A percentile compares a stretch with the other conserved stretches of the same genome.
Evolutionary conservation across 1,139 yeast species (phyloP).

Genomic region (Entelexis sorbosivorans): DNA sequence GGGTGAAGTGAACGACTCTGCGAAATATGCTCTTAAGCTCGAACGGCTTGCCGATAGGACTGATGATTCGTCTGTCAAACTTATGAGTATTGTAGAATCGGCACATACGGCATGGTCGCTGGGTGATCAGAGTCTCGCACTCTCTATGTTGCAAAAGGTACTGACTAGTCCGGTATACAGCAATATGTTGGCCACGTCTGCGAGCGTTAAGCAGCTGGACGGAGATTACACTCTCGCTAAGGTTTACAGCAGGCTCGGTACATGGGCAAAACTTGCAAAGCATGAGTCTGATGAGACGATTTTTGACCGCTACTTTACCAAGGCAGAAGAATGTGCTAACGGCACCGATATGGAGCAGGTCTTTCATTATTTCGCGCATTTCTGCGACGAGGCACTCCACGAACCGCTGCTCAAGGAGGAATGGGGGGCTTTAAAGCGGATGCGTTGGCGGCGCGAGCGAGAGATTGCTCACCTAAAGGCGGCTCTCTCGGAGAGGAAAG

Average conservation of each 20-base stretch:
- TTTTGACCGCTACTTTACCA: slow-evolving; percentile 45
- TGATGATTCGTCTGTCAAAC: neutral
- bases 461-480: slow-evolving; percentile 35
- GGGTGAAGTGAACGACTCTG: slow-evolving; percentile 38
- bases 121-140: slow-evolving; percentile 45
- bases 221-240: slow-evolving; percentile 15
- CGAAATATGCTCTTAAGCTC: slow-evolving; percentile 42
- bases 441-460: slow-evolving; percentile 30
- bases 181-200: slow-evolving; percentile 1
- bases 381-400: slow-evolving; percentile 60
- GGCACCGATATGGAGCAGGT: slow-evolving; percentile 29
- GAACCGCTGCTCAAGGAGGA: slow-evolving; percentile 39
- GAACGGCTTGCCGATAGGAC: slow-evolving; percentile 31
- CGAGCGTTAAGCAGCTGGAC: neutral
- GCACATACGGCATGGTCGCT: slow-evolving; percentile 53
- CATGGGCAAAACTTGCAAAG: slow-evolving; percentile 62
- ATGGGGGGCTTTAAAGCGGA: slow-evolving; percentile 33
- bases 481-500: slow-evolving; percentile 33
- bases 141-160: slow-evolving; percentile 36
- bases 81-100: slow-evolving; percentile 20
- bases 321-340: slow-evolving; percentile 25
- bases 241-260: slow-evolving; percentile 37
- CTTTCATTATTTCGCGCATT: slow-evolving; percentile 51
- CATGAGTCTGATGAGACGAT: slow-evolving; percentile 54
- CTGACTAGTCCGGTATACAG: slow-evolving; percentile 4